phyloP scores from a whole-genome alignment of 768 basidiomycete genomes.

The Lyophyllum decastes region DNA sequence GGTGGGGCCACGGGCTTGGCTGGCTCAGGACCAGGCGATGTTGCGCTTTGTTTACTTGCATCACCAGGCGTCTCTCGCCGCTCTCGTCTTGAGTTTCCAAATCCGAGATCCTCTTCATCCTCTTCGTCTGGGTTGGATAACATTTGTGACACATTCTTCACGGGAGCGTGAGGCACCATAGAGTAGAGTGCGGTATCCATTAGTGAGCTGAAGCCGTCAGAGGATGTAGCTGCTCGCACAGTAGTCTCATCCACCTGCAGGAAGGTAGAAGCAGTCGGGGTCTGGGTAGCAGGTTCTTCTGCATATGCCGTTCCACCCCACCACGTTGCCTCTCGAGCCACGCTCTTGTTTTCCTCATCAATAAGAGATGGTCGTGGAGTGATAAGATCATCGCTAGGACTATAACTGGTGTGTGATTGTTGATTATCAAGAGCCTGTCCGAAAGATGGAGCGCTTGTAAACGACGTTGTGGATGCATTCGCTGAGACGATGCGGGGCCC shows the following conservation, averaged over 20 bases:
- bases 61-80: conserved; percentile 36
- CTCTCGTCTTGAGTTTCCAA: conserved; percentile 68
- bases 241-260: conserved; percentile 48
- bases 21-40: conserved; percentile 3
- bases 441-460: conserved; percentile 43
- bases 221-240: conserved; percentile 37
- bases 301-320: conserved; percentile 56
- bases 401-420: conserved; percentile 29
- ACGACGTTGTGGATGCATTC: conserved; percentile 51
- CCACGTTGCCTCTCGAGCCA: conserved; percentile 52
- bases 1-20: conserved; percentile 17
- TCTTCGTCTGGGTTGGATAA: conserved; percentile 44
- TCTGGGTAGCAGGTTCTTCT: conserved; percentile 38
- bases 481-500: conserved; percentile 55
- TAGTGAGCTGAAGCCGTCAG: conserved; percentile 76
- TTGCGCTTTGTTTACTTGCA: conserved; percentile 23
- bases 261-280: conserved; percentile 75
- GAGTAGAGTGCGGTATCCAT: conserved; percentile 67
- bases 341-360: conserved; percentile 32
- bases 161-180: conserved; percentile 27
- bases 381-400: conserved; percentile 28
- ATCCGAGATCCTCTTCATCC: conserved; percentile 86
- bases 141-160: conserved; percentile 9
- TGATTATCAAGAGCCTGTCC: conserved; percentile 39
- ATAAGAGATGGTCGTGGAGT: conserved; percentile 33